Conservation (phyloP, 345 rosid species). For the Rhodamnia rubescens region DNA sequence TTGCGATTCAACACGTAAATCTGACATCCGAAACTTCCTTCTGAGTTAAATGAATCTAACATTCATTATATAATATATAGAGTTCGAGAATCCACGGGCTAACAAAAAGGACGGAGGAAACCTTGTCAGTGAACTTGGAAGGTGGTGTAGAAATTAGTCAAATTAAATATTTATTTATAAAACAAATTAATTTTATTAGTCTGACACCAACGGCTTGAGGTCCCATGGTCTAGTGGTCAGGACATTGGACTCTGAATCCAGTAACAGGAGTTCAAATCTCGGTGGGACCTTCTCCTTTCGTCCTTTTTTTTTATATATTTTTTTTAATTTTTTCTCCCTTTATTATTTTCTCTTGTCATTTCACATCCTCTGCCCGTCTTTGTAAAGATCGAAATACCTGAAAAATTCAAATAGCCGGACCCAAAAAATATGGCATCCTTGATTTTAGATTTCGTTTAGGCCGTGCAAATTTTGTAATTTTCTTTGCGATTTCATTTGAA, state of each 20-base stretch:
- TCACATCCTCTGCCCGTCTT: neutral
- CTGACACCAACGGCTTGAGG: neutral
- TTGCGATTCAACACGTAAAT: no score
- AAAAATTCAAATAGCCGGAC: no score
- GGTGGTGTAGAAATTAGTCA: neutral
- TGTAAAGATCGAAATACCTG: neutral
- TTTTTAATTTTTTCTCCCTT: neutral
- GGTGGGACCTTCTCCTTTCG: slow-evolving; percentile 51
- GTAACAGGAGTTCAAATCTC: slow-evolving; percentile 98
- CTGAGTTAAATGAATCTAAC: neutral
- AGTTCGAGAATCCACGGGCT: neutral
- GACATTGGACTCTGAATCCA: slow-evolving; percentile 94
- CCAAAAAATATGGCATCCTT: no score
- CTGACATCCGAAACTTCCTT: neutral
- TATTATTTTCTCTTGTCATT: neutral
- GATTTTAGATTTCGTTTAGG: no score
- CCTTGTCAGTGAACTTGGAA: neutral
- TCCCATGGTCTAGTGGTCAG: slow-evolving; percentile 93
- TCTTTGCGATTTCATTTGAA: neutral
- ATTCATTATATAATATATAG: neutral
- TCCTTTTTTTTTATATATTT: fast-evolving
- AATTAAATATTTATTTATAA: neutral
- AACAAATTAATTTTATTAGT: neutral
- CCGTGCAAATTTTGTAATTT: no score
- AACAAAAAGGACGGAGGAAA: neutral